Evolutionary conservation across 371 early-diverging fungal genomes (phyloP).

Genomic region (Syncephalastrum monosporum): DNA sequence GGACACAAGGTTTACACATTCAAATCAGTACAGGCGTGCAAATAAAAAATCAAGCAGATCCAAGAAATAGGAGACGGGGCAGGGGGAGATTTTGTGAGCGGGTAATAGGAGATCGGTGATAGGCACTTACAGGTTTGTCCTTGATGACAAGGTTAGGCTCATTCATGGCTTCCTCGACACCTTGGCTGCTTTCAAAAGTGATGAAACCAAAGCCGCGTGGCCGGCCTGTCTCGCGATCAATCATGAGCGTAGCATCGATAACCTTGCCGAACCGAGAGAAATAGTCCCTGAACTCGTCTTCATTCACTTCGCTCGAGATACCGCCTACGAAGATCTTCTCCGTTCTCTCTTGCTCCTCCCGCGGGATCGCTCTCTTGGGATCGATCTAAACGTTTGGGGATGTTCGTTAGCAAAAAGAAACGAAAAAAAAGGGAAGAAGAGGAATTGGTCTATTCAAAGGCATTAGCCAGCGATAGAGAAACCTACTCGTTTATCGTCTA

Average conservation of each 20-base stretch:
- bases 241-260: conserved; percentile 75
- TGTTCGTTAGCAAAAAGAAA: too few species aligned
- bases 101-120: too few species aligned
- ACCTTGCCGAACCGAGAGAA: conserved; percentile 79
- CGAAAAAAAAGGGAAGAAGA: too few species aligned
- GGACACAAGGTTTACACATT: neutral
- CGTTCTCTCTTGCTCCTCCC: conserved; percentile 74
- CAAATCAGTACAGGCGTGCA: neutral
- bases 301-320: conserved; percentile 75
- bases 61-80: neutral
- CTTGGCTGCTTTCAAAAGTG: conserved; percentile 68
- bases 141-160: conserved; percentile 51
- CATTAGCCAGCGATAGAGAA: too few species aligned
- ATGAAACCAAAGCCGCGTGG: conserved; percentile 84
- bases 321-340: conserved; percentile 94
- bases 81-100: too few species aligned
- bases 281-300: conserved; percentile 77
- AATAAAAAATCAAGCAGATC: neutral
- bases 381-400: conserved; percentile 65
- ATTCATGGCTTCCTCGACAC: conserved; percentile 60
- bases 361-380: conserved; percentile 86
- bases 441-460: too few species aligned
- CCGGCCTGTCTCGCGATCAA: conserved; percentile 75
- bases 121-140: conserved; percentile 51
- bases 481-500: conserved; percentile 85